These are phyloP conservation scores for Pseudogymnoascus sp. DNA, from an alignment of 2,329 filamentous ascomycete species.

Conservation along the genomic window DNA sequence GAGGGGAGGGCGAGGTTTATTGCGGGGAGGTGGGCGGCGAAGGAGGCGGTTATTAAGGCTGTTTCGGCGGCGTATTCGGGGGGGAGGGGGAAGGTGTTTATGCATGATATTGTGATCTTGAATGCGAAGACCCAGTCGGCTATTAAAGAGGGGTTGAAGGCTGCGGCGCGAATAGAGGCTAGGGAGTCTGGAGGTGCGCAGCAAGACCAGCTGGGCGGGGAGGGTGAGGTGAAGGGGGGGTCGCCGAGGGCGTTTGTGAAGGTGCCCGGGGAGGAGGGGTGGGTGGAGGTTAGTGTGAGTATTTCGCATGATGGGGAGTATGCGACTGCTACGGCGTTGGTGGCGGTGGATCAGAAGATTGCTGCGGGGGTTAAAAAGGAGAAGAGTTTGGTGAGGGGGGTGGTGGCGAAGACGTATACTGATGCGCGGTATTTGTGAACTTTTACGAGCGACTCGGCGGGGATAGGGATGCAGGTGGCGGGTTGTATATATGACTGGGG, in stretches of 20 bases:
- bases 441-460: neutral
- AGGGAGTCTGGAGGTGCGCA: no score
- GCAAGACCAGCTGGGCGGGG: neutral
- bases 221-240: neutral
- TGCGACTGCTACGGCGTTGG: neutral
- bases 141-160: no score
- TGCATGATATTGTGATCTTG: neutral
- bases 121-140: neutral
- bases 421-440: neutral
- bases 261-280: neutral
- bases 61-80: neutral
- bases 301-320: constrained; percentile 1
- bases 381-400: neutral
- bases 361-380: neutral
- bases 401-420: neutral
- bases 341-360: neutral
- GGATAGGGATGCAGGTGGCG: neutral
- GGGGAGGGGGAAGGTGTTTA: neutral
- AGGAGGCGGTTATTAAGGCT: neutral
- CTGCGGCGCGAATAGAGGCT: neutral
- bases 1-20: neutral
- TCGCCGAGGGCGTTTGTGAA: constrained; percentile 3
- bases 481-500: neutral
- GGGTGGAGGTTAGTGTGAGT: neutral
- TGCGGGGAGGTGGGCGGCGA: neutral